Conservation (phyloP, 2,329 filamentous ascomycete genomes). For the Aspergillus arachidicola region DNA sequence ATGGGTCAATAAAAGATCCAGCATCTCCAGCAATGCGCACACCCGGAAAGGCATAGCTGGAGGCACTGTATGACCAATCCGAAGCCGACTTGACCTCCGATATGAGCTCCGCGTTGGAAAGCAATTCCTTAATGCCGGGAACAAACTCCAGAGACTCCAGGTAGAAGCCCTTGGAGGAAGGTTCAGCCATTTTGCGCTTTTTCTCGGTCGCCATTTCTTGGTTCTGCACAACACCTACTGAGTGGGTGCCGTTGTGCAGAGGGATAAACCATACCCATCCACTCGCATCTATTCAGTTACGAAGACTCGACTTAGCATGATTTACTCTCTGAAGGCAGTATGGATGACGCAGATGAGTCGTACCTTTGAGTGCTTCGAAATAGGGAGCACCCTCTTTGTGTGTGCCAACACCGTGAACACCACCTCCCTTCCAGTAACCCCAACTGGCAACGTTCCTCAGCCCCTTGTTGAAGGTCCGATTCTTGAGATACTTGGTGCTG, state of each 20-base stretch:
- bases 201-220: slow-evolving; percentile 9
- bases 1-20: slow-evolving; percentile 53
- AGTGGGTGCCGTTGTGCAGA: slow-evolving; percentile 47
- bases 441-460: slow-evolving; percentile 55
- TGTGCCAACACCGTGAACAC: not conserved
- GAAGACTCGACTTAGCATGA: too few species aligned
- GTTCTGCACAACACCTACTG: slow-evolving; percentile 10
- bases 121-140: slow-evolving; percentile 27
- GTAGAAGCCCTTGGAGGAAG: slow-evolving; percentile 17
- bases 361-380: slow-evolving; percentile 15
- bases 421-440: slow-evolving; percentile 48
- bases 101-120: slow-evolving; percentile 37
- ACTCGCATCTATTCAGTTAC: slow-evolving; percentile 41
- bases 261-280: slow-evolving; percentile 58
- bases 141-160: slow-evolving; percentile 9
- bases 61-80: slow-evolving; percentile 53
- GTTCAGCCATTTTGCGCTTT: slow-evolving; percentile 11
- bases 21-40: slow-evolving; percentile 52
- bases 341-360: not conserved
- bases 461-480: slow-evolving; percentile 49
- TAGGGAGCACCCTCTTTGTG: slow-evolving; percentile 1
- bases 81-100: slow-evolving; percentile 46
- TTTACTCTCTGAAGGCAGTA: too few species aligned
- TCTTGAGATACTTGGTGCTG: slow-evolving; percentile 54
- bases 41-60: slow-evolving; percentile 43